Evolutionary conservation across 768 basidiomycete genomes (phyloP).

Genomic region (Leucosporidium yakuticum): DNA sequence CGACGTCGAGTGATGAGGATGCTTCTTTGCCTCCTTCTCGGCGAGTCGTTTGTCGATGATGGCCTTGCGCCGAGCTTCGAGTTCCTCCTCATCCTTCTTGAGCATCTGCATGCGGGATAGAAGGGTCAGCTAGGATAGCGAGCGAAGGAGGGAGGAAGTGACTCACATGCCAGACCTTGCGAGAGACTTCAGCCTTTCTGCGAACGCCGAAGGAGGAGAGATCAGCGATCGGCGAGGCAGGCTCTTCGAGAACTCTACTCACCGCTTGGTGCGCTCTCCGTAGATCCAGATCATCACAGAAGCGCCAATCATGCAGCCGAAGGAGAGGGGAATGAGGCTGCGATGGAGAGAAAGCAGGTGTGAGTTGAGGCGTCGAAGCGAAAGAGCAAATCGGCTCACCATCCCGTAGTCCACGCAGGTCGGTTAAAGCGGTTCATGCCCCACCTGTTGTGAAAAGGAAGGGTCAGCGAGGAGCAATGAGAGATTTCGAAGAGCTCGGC

Average conservation of each 20-base stretch:
- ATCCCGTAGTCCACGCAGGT: constrained; percentile 49
- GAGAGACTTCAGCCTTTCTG: constrained; percentile 54
- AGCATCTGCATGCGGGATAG: background rate
- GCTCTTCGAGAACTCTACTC: background rate
- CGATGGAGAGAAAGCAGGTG: background rate
- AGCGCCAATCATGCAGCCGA: constrained; percentile 69
- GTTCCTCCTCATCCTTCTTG: constrained; percentile 25
- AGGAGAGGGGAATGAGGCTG: constrained; percentile 61
- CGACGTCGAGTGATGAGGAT: background rate
- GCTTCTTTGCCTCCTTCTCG: background rate
- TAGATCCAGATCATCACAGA: constrained; percentile 70
- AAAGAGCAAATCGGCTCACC: constrained; percentile 23
- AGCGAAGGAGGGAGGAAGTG: background rate
- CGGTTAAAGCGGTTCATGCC: constrained; percentile 57
- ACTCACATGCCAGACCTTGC: constrained; percentile 42
- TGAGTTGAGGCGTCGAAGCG: too few species aligned
- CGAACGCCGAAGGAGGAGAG: background rate
- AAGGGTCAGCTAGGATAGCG: too few species aligned
- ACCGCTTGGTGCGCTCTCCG: constrained; percentile 60
- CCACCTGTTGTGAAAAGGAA: constrained; percentile 51
- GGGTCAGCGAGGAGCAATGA: background rate
- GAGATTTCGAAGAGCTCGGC: background rate
- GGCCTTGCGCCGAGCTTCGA: background rate
- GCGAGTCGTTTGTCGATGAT: background rate
- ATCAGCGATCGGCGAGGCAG: too few species aligned